Percentiles rank a stretch among this genome's conserved stretches.
These are phyloP conservation scores for Aspergillus nanangensis DNA, from an alignment of 495 filamentous ascomycete species.

Conservation along the genomic window DNA sequence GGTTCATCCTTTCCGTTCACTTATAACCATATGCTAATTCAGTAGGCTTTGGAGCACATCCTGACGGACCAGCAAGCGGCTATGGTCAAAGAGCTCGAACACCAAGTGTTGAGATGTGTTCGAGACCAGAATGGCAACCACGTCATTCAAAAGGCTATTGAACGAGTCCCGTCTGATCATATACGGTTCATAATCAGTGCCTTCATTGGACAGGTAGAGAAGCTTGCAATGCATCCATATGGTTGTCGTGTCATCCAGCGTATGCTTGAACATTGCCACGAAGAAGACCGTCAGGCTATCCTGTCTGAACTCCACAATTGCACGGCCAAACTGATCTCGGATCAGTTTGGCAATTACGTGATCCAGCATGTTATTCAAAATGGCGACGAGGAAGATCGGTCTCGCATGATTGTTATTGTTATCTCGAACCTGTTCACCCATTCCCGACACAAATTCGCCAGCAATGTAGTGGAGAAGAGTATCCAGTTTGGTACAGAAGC, in stretches of 20 bases:
- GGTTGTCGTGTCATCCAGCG: slow-evolving; percentile 93
- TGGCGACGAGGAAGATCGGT: slow-evolving; percentile 71
- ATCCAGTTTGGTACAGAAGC: slow-evolving; percentile 68
- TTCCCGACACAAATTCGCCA: slow-evolving; percentile 95
- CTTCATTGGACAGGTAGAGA: slow-evolving; percentile 74
- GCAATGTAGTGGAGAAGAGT: slow-evolving; percentile 96
- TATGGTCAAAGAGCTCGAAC: slow-evolving; percentile 77
- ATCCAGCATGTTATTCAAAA: slow-evolving; percentile 89
- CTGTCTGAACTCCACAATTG: slow-evolving; percentile 76
- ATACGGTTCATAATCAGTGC: slow-evolving; percentile 88
- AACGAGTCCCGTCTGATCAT: slow-evolving; percentile 73
- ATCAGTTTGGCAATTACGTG: slow-evolving; percentile 97
- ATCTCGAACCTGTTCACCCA: slow-evolving; percentile 64
- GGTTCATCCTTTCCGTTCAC: background rate
- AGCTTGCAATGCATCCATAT: slow-evolving; percentile 75
- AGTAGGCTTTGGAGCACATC: slow-evolving; percentile 84
- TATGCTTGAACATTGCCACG: slow-evolving; percentile 81
- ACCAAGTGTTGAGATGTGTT: slow-evolving; percentile 74
- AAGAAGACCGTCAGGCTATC: slow-evolving; percentile 63
- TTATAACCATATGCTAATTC: slow-evolving; percentile 12
- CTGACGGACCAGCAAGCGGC: slow-evolving; percentile 83
- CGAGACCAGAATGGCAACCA: slow-evolving; percentile 95
- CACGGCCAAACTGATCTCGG: slow-evolving; percentile 67
- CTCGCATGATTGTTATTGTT: slow-evolving; percentile 68
- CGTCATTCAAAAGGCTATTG: slow-evolving; percentile 93